Conservation (phyloP, 2,329 filamentous ascomycete genomes). For the Diaporthe vexans region DNA sequence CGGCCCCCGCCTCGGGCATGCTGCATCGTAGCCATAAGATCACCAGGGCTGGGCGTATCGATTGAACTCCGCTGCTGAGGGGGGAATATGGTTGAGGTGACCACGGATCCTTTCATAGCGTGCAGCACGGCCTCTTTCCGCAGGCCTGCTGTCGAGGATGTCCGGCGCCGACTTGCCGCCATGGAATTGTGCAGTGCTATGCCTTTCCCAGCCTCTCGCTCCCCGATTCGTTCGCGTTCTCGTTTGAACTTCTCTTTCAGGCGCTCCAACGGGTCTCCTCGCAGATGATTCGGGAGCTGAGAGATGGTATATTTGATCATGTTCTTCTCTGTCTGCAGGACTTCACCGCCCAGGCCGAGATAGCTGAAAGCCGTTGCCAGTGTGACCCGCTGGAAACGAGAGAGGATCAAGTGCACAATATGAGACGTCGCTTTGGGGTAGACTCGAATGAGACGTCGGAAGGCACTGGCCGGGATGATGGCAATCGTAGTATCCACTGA, state of each 20-base stretch:
- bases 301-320: slow-evolving; percentile 95
- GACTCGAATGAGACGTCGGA: slow-evolving; percentile 89
- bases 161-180: slow-evolving; percentile 69
- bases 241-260: slow-evolving; percentile 93
- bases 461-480: slow-evolving; percentile 96
- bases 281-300: slow-evolving; percentile 90
- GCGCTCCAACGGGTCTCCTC: slow-evolving; percentile 84
- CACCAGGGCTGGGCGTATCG: slow-evolving; percentile 76
- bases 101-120: slow-evolving; percentile 67
- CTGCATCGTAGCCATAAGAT: slow-evolving; percentile 84
- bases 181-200: slow-evolving; percentile 92
- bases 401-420: slow-evolving; percentile 97
- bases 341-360: slow-evolving; percentile 90
- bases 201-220: slow-evolving; percentile 88
- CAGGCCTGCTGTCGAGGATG: slow-evolving; percentile 78
- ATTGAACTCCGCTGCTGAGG: slow-evolving; percentile 58
- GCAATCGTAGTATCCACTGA: slow-evolving; percentile 98
- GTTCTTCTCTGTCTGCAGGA: slow-evolving; percentile 90
- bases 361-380: slow-evolving; percentile 96
- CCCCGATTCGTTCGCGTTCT: slow-evolving; percentile 85
- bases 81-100: slow-evolving; percentile 56
- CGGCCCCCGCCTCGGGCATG: slow-evolving; percentile 73
- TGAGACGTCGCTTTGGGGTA: slow-evolving; percentile 97
- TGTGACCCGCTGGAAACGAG: slow-evolving; percentile 93
- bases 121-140: slow-evolving; percentile 85